phyloP scores from a whole-genome alignment of 2,329 filamentous ascomycete genomes.

The Aschersonia sp. region DNA sequence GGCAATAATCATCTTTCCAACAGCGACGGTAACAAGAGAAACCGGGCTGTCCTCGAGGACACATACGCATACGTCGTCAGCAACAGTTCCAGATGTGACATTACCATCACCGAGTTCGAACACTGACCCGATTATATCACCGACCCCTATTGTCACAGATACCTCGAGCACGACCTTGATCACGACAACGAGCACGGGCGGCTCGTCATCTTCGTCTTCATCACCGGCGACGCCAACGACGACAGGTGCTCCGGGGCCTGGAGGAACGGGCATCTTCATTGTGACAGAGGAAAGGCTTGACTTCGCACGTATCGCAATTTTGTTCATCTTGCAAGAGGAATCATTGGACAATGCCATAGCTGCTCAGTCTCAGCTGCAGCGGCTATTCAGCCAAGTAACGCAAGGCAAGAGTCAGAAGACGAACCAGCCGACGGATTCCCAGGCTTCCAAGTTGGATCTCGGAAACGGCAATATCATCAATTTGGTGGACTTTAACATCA shows the following conservation, averaged over 20 bases:
- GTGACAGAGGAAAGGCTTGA: conserved; percentile 44
- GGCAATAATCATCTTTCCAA: background rate
- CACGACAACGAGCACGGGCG: no score
- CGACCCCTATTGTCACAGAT: no score
- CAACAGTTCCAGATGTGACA: background rate
- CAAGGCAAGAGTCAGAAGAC: conserved; percentile 12
- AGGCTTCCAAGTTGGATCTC: conserved; percentile 26
- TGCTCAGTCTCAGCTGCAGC: conserved; percentile 39
- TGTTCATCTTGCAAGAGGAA: conserved; percentile 46
- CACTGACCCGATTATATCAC: no score
- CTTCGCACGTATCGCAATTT: conserved; percentile 47
- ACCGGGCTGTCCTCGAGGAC: background rate
- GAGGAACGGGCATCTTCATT: conserved; percentile 13
- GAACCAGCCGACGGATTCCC: conserved; percentile 19
- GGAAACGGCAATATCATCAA: conserved; percentile 33
- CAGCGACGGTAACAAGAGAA: background rate
- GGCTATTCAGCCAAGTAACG: conserved; percentile 32
- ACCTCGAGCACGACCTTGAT: no score
- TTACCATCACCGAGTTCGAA: background rate
- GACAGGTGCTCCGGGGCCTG: no score
- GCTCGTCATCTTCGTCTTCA: no score
- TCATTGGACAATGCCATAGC: conserved; percentile 32
- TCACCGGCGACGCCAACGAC: no score
- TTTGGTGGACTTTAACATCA: conserved; percentile 30
- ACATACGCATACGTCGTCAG: background rate